A percentile compares a stretch with the other conserved stretches of the same genome.
These are phyloP conservation scores for Theobroma grandiflorum DNA, from an alignment of 441 rosid species.

Conservation along the genomic window DNA sequence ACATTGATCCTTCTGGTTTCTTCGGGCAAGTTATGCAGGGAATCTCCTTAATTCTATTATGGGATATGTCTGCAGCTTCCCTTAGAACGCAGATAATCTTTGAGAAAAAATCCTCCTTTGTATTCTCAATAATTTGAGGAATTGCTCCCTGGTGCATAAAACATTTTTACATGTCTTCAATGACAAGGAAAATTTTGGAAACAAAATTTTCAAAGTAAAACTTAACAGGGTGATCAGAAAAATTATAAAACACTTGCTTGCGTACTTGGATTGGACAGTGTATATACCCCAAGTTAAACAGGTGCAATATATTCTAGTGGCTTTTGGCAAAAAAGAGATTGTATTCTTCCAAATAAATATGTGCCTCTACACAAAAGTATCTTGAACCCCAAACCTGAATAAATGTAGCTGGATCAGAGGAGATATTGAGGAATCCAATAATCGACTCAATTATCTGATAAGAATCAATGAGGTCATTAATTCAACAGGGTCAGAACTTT, in stretches of 20 bases:
- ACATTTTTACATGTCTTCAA: neutral
- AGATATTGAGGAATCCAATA: constrained; percentile 42
- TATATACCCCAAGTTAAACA: neutral
- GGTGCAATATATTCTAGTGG: neutral
- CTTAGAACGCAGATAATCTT: constrained; percentile 48
- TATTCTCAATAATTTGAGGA: constrained; percentile 67
- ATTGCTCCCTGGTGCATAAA: constrained; percentile 56
- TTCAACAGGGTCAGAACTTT: neutral
- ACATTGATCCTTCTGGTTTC: constrained; percentile 68
- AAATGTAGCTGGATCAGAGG: constrained; percentile 65
- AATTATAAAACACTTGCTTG: neutral
- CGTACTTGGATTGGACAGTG: neutral
- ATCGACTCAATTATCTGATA: constrained; percentile 55
- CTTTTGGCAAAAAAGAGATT: neutral
- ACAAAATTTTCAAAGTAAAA: neutral
- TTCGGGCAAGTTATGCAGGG: constrained; percentile 63
- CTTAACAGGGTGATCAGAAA: neutral
- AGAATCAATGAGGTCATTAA: constrained; percentile 1
- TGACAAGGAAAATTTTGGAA: neutral
- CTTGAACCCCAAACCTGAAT: constrained; percentile 57
- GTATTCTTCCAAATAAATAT: neutral
- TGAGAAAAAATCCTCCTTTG: constrained; percentile 61
- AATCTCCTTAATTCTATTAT: constrained; percentile 56
- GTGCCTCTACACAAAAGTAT: neutral
- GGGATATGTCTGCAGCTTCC: constrained; percentile 58